Base-by-base conservation (phyloP, 768 basidiomycete genomes). In the Melanogaster broomeanus region DNA sequence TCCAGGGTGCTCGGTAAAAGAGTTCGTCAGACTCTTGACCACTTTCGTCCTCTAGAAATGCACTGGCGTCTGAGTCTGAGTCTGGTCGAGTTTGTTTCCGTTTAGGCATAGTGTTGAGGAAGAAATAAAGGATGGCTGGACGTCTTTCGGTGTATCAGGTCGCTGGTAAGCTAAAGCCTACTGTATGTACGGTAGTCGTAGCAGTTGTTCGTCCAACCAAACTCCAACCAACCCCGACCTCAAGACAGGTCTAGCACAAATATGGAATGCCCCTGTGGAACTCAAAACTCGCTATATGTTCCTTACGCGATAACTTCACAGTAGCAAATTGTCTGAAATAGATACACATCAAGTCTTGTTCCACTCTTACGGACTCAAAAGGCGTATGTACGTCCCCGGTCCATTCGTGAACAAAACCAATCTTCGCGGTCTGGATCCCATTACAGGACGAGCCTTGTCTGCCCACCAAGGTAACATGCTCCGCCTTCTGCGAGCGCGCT, bases 401-500 rank as follows among this genome's bases (percentile, higher is more conserved):
- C 25, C 41, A 28, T 42, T 28, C 16, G 27, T 27, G 16, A n/a
- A 25, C 6, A 42, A 16, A 24, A 27, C 5, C 13, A 8, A 27
- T 11, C 12, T 25, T 18, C 24, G 16, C 5, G 15, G 9, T 25
- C 15, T 6, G 9, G 11, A n/a, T 37, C n/a, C 13, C 35, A 4
- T 58, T 15, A 64, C 11, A 46, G 49, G 10, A 66, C 6, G 12
- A 68, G 64, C 13, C 62, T 60, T 24, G 56, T 62, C 48, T 68
- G 67, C 45, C 67, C 68, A 19, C 70, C 60, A 2, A n/a, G 67
- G 59, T 8, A 76, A 58, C 18, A 67, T 58, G 45, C 71, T 76
- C 56, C 72, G 54, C 54, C 77, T 78, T 45, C 83, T 76, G 51
- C 83, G 74, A 30, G 86, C 88, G 57, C 80, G 77, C 67, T 90